phyloP scores from a whole-genome alignment of 1,139 yeast species.

The Hemisphaericaspora xylofermentans region DNA sequence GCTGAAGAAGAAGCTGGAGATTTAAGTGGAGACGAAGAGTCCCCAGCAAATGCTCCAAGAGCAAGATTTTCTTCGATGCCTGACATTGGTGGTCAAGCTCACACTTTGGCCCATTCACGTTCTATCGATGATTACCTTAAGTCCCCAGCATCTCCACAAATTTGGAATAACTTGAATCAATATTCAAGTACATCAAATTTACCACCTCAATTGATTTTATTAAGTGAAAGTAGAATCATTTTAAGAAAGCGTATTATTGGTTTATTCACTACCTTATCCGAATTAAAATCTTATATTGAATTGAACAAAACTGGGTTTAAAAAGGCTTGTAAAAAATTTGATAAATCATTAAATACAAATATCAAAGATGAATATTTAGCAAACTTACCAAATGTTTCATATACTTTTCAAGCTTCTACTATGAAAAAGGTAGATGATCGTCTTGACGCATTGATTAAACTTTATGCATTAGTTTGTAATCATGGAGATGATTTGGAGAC shows the following conservation, averaged over 20 bases:
- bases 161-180: slow-evolving; percentile 33
- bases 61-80: slow-evolving; percentile 14
- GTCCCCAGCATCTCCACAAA: slow-evolving; percentile 36
- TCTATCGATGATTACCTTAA: slow-evolving; percentile 41
- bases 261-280: slow-evolving; percentile 59
- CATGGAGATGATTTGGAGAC: slow-evolving; percentile 41
- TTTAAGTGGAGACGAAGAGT: slow-evolving; percentile 14
- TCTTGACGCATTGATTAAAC: slow-evolving; percentile 33
- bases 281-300: slow-evolving; percentile 64
- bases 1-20: slow-evolving; percentile 29
- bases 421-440: slow-evolving; percentile 44
- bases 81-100: slow-evolving; percentile 4
- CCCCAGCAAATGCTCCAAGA: slow-evolving; percentile 10
- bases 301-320: slow-evolving; percentile 66
- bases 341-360: slow-evolving; percentile 53
- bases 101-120: slow-evolving; percentile 23
- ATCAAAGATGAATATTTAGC: slow-evolving; percentile 39
- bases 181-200: slow-evolving; percentile 19
- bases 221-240: slow-evolving; percentile 49
- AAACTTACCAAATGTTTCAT: slow-evolving; percentile 31
- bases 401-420: slow-evolving; percentile 40
- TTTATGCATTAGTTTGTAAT: slow-evolving; percentile 45
- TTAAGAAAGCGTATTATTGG: slow-evolving; percentile 57
- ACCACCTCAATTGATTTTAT: slow-evolving; percentile 42
- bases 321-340: slow-evolving; percentile 69